Base-by-base conservation (phyloP, 495 filamentous ascomycete species). In the Aspergillus cristatus region DNA sequence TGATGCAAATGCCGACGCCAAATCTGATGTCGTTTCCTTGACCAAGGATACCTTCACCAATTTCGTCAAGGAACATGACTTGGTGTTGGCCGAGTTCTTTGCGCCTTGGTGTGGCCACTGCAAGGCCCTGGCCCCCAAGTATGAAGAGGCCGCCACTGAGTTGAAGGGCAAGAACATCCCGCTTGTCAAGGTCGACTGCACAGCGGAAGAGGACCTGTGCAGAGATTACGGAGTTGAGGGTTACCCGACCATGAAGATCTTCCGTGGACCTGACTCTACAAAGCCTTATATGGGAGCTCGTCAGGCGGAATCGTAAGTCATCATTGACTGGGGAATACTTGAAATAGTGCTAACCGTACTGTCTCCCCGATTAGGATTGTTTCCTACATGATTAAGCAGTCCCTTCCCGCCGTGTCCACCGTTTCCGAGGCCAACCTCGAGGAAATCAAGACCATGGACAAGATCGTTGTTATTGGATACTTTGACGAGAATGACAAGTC, bases 91-190 rank as follows among this genome's bases (percentile, higher is more conserved):
- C 41, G 91, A 99, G 71, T 99, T 95, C 74, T 99, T 93, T 62
- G 91, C 91, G 16, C 93, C 93, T 29, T 97, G 91, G 93, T 99
- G 93, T 60, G 91, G 91, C 48, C 91, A 98, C 76, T 98, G 91
- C 83, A 98, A 98, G 73, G 82, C 86, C 45, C 68, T 91, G 20
- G 85, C 84, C 31, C 84, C 85, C 43, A 86, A 91, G 69, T 91
- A 90, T 56, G 86, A 93, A 47, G 85, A 91, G 58, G 91, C 91
- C 29, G 91, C 91, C 12, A 94, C 88, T 0, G 79, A 82, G 30
- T 68, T 99, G 47, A 99, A 97, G 72, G 81, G 84, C 66, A 99
- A 97, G 75, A 71, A 87, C 43, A 97, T 99, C 55, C 74, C 78
- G 43, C 60, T 99, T 32, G 88, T 75, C 50, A 97, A 99, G 75